phyloP scores from a whole-genome alignment of 768 basidiomycete species.

The Dendrothele bispora region DNA sequence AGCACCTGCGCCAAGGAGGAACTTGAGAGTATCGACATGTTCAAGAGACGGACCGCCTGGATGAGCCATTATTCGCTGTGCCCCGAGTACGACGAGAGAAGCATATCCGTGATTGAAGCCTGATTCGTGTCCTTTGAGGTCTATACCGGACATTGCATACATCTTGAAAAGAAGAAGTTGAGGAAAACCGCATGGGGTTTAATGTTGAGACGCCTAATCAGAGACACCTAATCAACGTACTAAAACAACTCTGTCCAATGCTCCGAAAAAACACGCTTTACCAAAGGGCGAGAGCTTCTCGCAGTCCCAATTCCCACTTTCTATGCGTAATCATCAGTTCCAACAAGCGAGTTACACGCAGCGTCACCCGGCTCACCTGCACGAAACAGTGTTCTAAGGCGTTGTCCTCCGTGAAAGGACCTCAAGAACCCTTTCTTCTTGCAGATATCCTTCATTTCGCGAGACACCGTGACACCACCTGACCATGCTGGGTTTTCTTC shows the following conservation, averaged over 20 bases:
- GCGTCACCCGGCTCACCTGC: no score
- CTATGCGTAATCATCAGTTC: no score
- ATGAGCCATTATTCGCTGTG: slow-evolving; percentile 28
- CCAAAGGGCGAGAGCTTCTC: neutral
- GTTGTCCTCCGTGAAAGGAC: no score
- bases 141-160: neutral
- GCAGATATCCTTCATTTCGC: no score
- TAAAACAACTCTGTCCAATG: neutral
- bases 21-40: slow-evolving; percentile 36
- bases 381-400: no score
- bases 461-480: no score
- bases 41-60: slow-evolving; percentile 13
- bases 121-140: neutral
- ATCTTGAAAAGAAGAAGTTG: no score
- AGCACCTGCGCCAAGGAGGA: slow-evolving; percentile 41
- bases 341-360: no score
- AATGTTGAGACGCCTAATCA: neutral
- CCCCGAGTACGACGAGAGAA: slow-evolving; percentile 37
- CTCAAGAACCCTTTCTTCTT: no score
- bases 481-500: no score
- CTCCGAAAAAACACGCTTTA: neutral
- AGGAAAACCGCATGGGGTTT: neutral
- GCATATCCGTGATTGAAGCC: slow-evolving; percentile 27
- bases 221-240: no score
- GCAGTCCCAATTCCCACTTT: neutral